A percentile compares a stretch with the other conserved stretches of the same genome.
phyloP scores from a whole-genome alignment of 2,329 filamentous ascomycete genomes.

The Arthrobotrys sphaeroides region DNA sequence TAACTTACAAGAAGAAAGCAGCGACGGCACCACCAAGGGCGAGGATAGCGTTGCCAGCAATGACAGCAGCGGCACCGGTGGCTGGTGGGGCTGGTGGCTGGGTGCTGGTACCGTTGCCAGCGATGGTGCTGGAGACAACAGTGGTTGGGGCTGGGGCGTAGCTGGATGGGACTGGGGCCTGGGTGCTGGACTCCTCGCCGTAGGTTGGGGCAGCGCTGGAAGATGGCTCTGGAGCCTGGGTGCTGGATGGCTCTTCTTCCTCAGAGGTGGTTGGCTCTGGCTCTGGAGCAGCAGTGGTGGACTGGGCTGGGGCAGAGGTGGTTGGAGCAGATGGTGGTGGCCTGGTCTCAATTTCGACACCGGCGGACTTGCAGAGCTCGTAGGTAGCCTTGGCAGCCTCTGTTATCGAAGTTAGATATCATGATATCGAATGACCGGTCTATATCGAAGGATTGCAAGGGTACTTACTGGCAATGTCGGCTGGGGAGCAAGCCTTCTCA shows the following conservation, averaged over 20 bases:
- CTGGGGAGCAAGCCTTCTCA: slow-evolving; percentile 17
- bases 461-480: slow-evolving; percentile 54
- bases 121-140: slow-evolving; percentile 13
- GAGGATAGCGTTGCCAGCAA: slow-evolving; percentile 46
- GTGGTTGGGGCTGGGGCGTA: slow-evolving; percentile 32
- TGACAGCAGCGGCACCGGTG: slow-evolving; percentile 33
- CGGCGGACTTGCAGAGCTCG: slow-evolving; percentile 51
- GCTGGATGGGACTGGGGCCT: slow-evolving; percentile 15
- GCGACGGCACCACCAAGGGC: slow-evolving; percentile 52
- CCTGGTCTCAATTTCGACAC: slow-evolving; percentile 54
- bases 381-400: slow-evolving; percentile 52
- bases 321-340: background rate
- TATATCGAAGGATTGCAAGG: background rate
- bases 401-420: slow-evolving; percentile 50
- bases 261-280: slow-evolving; percentile 14
- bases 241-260: background rate
- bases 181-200: background rate
- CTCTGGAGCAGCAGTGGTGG: slow-evolving; percentile 17
- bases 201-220: slow-evolving; percentile 22
- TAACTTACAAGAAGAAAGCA: slow-evolving; percentile 55
- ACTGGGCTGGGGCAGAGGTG: slow-evolving; percentile 5
- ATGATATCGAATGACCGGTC: background rate
- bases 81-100: slow-evolving; percentile 27
- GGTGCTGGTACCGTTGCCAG: slow-evolving; percentile 29
- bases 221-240: slow-evolving; percentile 10